A percentile compares a stretch with the other conserved stretches of the same genome.
These are phyloP conservation scores for Xylaria sp. DNA, from an alignment of 495 filamentous ascomycete species.

Conservation along the genomic window DNA sequence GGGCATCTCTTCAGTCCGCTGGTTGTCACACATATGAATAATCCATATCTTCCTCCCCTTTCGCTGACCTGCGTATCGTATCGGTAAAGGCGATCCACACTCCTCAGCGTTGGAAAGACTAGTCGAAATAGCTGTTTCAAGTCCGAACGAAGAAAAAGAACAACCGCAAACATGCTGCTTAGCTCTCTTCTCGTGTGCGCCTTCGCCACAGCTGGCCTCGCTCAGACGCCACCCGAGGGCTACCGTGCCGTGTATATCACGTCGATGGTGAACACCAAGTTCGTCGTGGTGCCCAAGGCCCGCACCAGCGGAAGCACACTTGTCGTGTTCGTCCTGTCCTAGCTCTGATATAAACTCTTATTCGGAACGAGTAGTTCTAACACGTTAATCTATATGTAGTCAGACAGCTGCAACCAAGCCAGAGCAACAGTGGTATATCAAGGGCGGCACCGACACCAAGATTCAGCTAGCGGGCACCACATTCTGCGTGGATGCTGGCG, in stretches of 20 bases:
- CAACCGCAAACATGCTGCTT: constrained; percentile 45
- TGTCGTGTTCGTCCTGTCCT: constrained; percentile 48
- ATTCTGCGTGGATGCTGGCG: constrained; percentile 59
- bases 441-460: constrained; percentile 44
- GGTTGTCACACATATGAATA: constrained; percentile 12
- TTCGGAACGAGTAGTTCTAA: neutral
- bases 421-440: constrained; percentile 60
- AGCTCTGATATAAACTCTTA: neutral
- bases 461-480: constrained; percentile 54
- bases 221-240: constrained; percentile 50
- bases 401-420: constrained; percentile 49
- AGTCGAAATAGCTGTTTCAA: constrained; percentile 23
- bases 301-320: constrained; percentile 45
- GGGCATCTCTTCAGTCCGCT: neutral
- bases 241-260: constrained; percentile 59
- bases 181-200: constrained; percentile 48
- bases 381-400: constrained; percentile 30
- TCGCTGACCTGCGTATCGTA: neutral
- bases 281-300: constrained; percentile 54
- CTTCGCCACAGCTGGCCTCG: constrained; percentile 54
- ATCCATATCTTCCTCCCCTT: neutral
- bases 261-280: constrained; percentile 58
- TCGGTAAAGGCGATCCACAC: constrained; percentile 19
- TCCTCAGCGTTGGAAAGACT: constrained; percentile 21
- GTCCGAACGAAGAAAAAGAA: constrained; percentile 24